phyloP scores from a whole-genome alignment of 345 rosid genomes.

The Salix exigua region DNA sequence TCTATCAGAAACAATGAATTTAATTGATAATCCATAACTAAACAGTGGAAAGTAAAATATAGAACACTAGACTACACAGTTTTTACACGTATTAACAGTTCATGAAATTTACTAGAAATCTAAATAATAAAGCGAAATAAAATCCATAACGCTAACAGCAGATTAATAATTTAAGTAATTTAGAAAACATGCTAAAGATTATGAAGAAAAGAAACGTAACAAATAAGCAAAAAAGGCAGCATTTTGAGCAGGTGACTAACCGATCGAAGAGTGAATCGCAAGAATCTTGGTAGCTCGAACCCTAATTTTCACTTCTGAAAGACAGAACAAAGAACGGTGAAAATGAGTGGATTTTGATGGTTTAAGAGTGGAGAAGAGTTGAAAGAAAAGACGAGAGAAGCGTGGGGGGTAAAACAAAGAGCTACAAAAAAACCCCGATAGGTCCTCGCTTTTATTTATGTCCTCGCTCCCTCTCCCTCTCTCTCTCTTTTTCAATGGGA shows the following conservation, averaged over 20 bases:
- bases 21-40: background rate
- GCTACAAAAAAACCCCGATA: background rate
- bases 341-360: background rate
- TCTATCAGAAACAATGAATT: background rate
- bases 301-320: background rate
- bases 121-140: background rate
- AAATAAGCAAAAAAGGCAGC: background rate
- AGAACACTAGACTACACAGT: background rate
- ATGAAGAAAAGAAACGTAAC: background rate
- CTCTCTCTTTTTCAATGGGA: background rate
- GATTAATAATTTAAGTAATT: background rate
- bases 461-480: background rate
- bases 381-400: background rate
- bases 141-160: background rate
- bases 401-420: background rate
- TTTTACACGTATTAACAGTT: background rate
- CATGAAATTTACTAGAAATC: background rate
- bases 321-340: background rate
- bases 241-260: slow-evolving; percentile 13
- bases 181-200: background rate
- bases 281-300: slow-evolving; percentile 6
- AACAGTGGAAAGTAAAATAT: background rate
- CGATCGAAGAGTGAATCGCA: slow-evolving; percentile 29
- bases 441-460: background rate
- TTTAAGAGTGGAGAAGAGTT: background rate